Base-by-base conservation (phyloP, 306 rosid species). In the Castanospermum australe region DNA sequence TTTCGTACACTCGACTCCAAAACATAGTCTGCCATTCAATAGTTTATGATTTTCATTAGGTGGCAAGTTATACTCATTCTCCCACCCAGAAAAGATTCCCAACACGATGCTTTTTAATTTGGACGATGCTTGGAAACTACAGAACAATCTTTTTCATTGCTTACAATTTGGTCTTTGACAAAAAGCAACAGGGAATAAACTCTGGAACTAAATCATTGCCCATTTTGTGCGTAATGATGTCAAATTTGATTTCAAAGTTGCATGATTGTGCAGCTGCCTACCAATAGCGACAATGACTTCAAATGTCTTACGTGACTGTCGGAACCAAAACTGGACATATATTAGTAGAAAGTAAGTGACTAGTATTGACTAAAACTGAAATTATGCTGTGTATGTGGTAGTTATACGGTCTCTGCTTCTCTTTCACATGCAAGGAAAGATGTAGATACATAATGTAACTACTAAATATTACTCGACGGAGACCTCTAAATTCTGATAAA, bases 1-100 rank as follows among this genome's bases (percentile, higher is more conserved):
- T 83, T 86, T 48, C 89, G 79, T 90, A 60, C 54, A 81, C 67
- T 81, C 44, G 62, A 88, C 87, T 85, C 87, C 73, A 71, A 66
- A 79, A 69, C 24, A 1, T 38, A 2, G 51, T 67, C 32, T 36
- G 60, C 15, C 66, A 50, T 76, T 86, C 82, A 66, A 71, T 51
- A 30, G 41, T 54, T 69, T 60, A 71, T 77, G 42, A 35, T 63
- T 54, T 73, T 56, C 56, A 32, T 74, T 88, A 71, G 92, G 89
- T 77, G 51, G 24, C 1, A 45, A 4, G 86, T 74, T 81, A 75
- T 76, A 69, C 71, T 89, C 90, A 35, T 56, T 59, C 77, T 70
- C 62, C 80, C 41, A 75, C 80, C 71, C n/a, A 48, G n/a, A 71
- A 51, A 68, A 44, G 75, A 83, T 70, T 65, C 84, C 82, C n/a